phyloP scores from a whole-genome alignment of 768 basidiomycete species.

The Amanita inopinata region DNA sequence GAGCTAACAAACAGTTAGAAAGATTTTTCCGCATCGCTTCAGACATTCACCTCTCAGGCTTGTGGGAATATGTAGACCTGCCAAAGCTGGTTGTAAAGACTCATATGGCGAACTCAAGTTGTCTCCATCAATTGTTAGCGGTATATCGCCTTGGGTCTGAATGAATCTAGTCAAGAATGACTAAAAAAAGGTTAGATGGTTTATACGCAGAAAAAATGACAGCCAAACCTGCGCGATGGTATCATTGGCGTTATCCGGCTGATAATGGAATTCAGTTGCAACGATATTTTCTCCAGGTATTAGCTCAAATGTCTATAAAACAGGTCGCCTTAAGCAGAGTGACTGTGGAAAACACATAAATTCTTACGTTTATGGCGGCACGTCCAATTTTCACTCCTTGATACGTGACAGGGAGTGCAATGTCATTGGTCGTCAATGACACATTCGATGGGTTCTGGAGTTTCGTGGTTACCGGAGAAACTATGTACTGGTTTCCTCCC shows the following conservation, averaged over 20 bases:
- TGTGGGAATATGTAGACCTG: constrained; percentile 40
- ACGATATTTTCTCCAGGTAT: constrained; percentile 46
- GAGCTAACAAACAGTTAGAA: constrained; percentile 18
- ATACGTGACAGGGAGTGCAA: constrained; percentile 51
- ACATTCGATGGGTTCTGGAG: constrained; percentile 63
- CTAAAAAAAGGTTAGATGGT: constrained; percentile 17
- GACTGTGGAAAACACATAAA: neutral
- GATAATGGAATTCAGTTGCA: constrained; percentile 57
- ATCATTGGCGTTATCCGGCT: constrained; percentile 54
- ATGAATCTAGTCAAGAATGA: constrained; percentile 53
- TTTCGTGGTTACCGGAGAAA: constrained; percentile 44
- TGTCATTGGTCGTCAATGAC: constrained; percentile 45
- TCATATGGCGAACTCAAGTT: constrained; percentile 47
- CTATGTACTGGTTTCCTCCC: constrained; percentile 50
- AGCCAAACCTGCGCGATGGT: constrained; percentile 43
- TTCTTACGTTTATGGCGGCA: constrained; percentile 46
- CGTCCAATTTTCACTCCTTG: constrained; percentile 47
- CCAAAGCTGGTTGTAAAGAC: constrained; percentile 46
- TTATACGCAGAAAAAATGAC: neutral
- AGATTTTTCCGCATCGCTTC: neutral
- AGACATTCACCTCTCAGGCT: constrained; percentile 34
- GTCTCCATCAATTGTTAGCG: constrained; percentile 53
- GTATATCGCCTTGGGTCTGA: constrained; percentile 35
- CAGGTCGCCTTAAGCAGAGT: constrained; percentile 1
- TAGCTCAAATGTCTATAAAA: constrained; percentile 40